Conservation (phyloP, 75 land plant species). For the Isoetes taiwanensis region DNA sequence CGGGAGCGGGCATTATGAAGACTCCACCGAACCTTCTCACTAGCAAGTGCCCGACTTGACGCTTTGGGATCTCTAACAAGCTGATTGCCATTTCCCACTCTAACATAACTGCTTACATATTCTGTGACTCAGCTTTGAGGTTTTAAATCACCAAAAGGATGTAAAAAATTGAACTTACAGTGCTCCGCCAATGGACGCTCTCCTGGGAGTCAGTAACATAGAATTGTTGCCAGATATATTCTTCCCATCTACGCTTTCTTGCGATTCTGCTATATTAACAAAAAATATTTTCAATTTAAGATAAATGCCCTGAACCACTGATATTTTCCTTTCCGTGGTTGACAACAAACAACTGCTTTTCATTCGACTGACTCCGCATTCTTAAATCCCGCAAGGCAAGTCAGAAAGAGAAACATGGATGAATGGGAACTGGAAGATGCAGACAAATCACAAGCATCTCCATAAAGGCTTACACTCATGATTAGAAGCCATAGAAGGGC, state of each 20-base stretch:
- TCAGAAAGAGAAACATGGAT: slow-evolving; percentile 11
- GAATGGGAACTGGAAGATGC: too few species aligned
- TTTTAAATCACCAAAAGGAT: not conserved
- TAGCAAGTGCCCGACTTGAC: slow-evolving; percentile 63
- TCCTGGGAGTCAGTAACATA: slow-evolving; percentile 37
- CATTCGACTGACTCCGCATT: slow-evolving; percentile 1
- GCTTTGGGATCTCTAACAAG: slow-evolving; percentile 87
- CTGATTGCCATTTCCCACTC: slow-evolving; percentile 83
- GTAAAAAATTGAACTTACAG: slow-evolving; percentile 39
- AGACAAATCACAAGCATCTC: too few species aligned
- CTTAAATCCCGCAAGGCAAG: not conserved
- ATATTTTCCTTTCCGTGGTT: too few species aligned
- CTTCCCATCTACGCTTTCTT: too few species aligned
- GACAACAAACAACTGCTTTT: too few species aligned
- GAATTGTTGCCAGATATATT: too few species aligned
- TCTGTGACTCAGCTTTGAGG: not conserved
- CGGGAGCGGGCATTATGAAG: slow-evolving; percentile 74
- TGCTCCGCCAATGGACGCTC: slow-evolving; percentile 56
- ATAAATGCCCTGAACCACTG: too few species aligned
- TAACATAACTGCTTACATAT: slow-evolving; percentile 52
- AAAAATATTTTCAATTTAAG: too few species aligned
- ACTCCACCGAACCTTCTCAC: slow-evolving; percentile 96
- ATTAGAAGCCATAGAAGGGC: too few species aligned
- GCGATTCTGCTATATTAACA: too few species aligned
- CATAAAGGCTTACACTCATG: too few species aligned